A percentile compares a stretch with the other conserved stretches of the same genome.
phyloP scores from a whole-genome alignment of 2,329 filamentous ascomycete species.

The Fusarium graminum region DNA sequence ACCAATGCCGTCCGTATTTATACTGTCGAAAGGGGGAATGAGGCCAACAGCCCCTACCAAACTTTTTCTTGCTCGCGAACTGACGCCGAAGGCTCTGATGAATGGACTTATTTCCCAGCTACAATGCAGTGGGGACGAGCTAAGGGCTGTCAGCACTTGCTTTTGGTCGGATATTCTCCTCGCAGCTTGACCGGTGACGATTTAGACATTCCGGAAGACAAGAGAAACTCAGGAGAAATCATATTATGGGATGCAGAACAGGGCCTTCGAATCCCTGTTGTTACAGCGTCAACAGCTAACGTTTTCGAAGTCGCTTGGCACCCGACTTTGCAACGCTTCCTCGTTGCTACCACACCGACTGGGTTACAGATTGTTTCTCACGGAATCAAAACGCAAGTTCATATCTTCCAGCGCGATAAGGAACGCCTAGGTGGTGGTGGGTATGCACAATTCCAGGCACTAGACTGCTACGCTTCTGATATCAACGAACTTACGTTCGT shows the following conservation, averaged over 20 bases:
- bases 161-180: conserved; percentile 74
- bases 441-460: conserved; percentile 62
- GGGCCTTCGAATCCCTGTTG: conserved; percentile 61
- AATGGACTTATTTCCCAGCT: conserved; percentile 73
- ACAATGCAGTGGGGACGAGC: conserved; percentile 72
- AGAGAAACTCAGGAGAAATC: conserved; percentile 69
- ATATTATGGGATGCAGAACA: conserved; percentile 68
- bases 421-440: conserved; percentile 46
- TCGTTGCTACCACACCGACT: conserved; percentile 69
- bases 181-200: conserved; percentile 67
- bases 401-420: conserved; percentile 61
- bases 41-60: conserved; percentile 55
- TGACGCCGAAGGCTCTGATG: conserved; percentile 55
- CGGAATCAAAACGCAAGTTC: conserved; percentile 67
- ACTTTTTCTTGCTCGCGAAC: conserved; percentile 59
- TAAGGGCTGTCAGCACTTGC: conserved; percentile 60
- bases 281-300: conserved; percentile 67
- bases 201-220: conserved; percentile 69
- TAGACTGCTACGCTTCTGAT: conserved; percentile 71
- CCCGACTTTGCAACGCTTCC: conserved; percentile 65
- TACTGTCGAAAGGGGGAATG: conserved; percentile 55
- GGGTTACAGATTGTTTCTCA: conserved; percentile 59
- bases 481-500: conserved; percentile 73
- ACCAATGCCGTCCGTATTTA: conserved; percentile 70
- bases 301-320: conserved; percentile 76